phyloP scores from a whole-genome alignment of 768 basidiomycete genomes.

The Scleroderma bovista region DNA sequence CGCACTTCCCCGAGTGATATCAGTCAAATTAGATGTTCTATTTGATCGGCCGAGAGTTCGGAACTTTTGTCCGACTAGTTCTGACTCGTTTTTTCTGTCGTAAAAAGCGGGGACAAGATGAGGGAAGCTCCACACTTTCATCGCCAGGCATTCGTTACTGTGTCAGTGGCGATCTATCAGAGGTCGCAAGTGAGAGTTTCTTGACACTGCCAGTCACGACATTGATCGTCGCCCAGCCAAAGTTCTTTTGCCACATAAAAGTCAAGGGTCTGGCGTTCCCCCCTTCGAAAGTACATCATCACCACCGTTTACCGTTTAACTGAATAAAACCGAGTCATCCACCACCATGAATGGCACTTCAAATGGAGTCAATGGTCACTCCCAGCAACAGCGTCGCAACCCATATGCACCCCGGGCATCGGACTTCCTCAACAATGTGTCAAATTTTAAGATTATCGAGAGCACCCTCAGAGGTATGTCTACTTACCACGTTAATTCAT shows the following conservation, averaged over 20 bases:
- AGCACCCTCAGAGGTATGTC: constrained; percentile 78
- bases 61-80: background rate
- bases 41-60: no score
- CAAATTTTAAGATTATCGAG: constrained; percentile 95
- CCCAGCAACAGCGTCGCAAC: constrained; percentile 47
- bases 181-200: background rate
- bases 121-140: background rate
- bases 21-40: no score
- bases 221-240: background rate
- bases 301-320: no score
- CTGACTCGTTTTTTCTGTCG: background rate
- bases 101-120: background rate
- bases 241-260: background rate
- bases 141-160: background rate
- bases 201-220: background rate
- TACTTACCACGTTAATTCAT: no score
- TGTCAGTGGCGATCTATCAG: background rate
- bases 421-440: constrained; percentile 89
- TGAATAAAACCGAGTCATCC: constrained; percentile 79
- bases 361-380: constrained; percentile 17
- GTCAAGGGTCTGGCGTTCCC: background rate
- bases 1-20: no score
- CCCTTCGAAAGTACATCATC: background rate
- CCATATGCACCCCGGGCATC: constrained; percentile 86
- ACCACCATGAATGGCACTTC: constrained; percentile 41